Base-by-base conservation (phyloP, 805 yeast species). In the Pichia cabralensis region DNA sequence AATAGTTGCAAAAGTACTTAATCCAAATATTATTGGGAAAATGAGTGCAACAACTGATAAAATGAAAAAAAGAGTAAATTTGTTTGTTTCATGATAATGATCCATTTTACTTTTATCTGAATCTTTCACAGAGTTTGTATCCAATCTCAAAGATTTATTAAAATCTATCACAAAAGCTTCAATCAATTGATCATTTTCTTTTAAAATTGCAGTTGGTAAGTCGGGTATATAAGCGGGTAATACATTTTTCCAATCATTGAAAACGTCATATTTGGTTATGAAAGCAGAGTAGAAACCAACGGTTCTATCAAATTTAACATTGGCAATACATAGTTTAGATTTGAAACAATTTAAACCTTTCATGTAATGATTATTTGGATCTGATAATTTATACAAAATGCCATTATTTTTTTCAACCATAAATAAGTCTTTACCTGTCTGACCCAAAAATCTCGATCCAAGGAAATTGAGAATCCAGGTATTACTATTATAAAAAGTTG, bases 211-310 rank as follows among this genome's bases (percentile, higher is more conserved):
- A 2, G 52, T 49, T 0, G 76, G 73, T 26, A 67, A 48, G 33
- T 62, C 65, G 6, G 63, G 59, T 23, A 76, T 59, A 46, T 63
- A 76, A 22, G 62, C 61, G 36, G 75, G 60, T 27, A 64, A 66
- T 33, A 70, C 52, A 14, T 51, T 49, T 31, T 67, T 67, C 67
- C 71, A 69, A 31, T 58, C 59, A n/a, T 62, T 58, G 52, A 85
- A 86, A 2, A 95, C 95, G 36, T 82, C 74, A 40, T 67, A 69
- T 21, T 76, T 67, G 4, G 89, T 67, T 38, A 89, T 79, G 54
- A 65, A 86, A 0, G 94, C 67, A 0, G 96, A 84, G 58, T 75
- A 82, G 54, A 85, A 89, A 12, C 89, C 79, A 7, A 88, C 97
- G 0, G 94, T 74, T 39, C 96, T 65, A 56, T 88, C 97, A 50